Base-by-base conservation (phyloP, 73 alveolate species). In the Paramecium sonneborni region DNA sequence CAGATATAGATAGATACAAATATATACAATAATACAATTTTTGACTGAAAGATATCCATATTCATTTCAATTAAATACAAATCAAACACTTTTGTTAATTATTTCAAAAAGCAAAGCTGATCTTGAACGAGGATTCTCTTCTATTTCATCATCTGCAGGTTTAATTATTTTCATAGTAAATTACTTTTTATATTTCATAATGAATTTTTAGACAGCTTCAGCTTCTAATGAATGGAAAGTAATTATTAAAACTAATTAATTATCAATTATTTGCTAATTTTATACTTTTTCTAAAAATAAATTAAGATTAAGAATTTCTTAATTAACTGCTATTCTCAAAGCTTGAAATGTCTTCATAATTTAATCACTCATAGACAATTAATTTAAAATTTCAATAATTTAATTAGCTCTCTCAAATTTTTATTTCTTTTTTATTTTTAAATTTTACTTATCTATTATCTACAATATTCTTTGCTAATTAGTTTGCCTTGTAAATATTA, bases 201-300 rank as follows among this genome's bases (percentile, higher is more conserved):
- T 21, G 34, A 70, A 70, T 35, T 70, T 70, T 62, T 79, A n/a
- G 6, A 79, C 90, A 21, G 41, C 14, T 15, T 79, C 72, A 41
- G 69, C 46, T 44, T 79, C 90, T 23, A 79, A 24, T 9, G 90
- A 79, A 43, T 79, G 90, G 55, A 79, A 79, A 38, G 90, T 79
- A 12, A 79, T 79, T 20, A 79, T 79, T 46, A 79, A 44, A 41
- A 79, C 21, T 44, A 41, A 79, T 79, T 79, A 79, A 10, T 79
- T 39, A 43, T 79, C 46, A 21, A 24, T 24, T n/a, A 39, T 39
- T 24, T 79, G 5, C 23, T 43, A 24, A 5, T 46, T 79, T 11
- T 23, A 12, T 9, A 79, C 20, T 30, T 79, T 79, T 23, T 79
- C 55, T 26, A 79, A 23, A 23, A 79, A 46, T 18, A 8, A 18